Conservation (phyloP, 83 land plant genomes). For the Larix sibirica region DNA sequence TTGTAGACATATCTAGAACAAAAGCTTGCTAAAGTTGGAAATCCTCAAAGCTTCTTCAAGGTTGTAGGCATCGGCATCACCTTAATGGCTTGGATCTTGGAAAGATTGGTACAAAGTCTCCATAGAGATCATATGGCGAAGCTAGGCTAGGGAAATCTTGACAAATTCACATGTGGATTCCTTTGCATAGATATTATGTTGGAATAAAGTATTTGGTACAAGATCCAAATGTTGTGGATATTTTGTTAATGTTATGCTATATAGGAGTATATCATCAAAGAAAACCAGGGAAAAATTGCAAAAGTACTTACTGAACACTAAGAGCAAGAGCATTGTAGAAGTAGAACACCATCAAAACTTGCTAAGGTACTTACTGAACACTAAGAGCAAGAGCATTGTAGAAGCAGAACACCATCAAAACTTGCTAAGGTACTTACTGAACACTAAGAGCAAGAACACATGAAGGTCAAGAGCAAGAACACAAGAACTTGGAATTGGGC, state of each 20-base stretch:
- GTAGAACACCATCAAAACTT: neutral
- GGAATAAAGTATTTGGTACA: neutral
- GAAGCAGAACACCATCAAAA: neutral
- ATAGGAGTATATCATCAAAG: neutral
- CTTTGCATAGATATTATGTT: neutral
- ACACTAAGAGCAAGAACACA: too few relatives aligned
- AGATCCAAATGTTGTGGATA: neutral
- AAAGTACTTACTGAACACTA: neutral
- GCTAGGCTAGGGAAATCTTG: neutral
- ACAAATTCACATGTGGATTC: too few relatives aligned
- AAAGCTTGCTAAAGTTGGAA: too few relatives aligned
- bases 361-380: too few relatives aligned
- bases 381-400: neutral
- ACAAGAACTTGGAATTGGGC: neutral
- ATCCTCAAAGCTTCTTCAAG: neutral
- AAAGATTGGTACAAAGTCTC: neutral
- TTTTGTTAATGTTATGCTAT: neutral
- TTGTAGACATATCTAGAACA: too few relatives aligned
- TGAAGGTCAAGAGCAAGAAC: too few relatives aligned
- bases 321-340: neutral
- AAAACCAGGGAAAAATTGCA: neutral
- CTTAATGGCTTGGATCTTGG: neutral
- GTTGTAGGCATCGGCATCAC: neutral
- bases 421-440: too few relatives aligned
- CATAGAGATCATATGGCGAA: neutral